Base-by-base conservation (phyloP, 768 basidiomycete genomes). In the Collybia mongolica region DNA sequence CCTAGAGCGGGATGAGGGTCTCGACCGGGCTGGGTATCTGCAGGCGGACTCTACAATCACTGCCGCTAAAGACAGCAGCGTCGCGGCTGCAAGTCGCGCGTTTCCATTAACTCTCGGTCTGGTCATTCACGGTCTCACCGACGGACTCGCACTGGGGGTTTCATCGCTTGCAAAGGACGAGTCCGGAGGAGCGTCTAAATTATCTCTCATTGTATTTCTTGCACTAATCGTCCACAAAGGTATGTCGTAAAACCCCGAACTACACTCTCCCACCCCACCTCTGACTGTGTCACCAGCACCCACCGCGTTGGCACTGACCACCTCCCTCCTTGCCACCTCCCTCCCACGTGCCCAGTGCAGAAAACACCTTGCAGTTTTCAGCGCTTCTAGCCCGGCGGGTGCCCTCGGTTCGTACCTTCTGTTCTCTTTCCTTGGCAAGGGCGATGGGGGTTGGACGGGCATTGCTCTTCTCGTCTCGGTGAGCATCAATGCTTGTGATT, bases 171-270 rank as follows among this genome's bases (percentile, higher is more conserved):
- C 65, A 2, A 52, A 60, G 45, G 51, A 56, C 8, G 60, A 63
- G 17, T 50, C 66, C 0, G 71, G 61, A 8, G 62, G 55, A 49
- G 67, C 72, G 15, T 72, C 71, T 19, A 75, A 72, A 29, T 63
- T 98, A 26, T 90, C 94, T 1, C 61, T 93, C 8, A 75, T 98
- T 38, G 88, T 99, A 3, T 98, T 98, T 64, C 62, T 97, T 19
- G 95, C 97, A 2, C 80, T 99, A 37, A 76, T 91, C 42, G 74
- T 98, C 18, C 97, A 98, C 69, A 98, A 98, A 80, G 90, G 90
- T 78, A 22, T 54, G 42, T 37, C n/a, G 23, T 19, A 11, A 32
- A 22, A 22, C 14, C 11, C 24, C 24, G 24, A 26, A 14, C 18
- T 35, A 19, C 36, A 8, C 46, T 32, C 43, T 55, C 36, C 19